Base-by-base conservation (phyloP, 805 yeast species). In the Monosporozyma aquatica region DNA sequence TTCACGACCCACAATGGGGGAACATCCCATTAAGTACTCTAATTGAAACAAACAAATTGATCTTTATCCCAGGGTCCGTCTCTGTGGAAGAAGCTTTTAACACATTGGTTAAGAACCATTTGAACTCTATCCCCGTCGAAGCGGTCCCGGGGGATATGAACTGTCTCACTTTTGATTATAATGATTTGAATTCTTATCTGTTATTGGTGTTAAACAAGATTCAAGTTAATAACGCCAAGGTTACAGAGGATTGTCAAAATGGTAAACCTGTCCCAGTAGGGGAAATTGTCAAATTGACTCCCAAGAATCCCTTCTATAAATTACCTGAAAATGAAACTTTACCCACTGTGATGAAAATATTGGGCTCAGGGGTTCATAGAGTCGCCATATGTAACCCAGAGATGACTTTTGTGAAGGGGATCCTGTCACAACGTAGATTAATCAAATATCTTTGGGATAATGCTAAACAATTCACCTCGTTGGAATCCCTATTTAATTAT, bases 301-400 rank as follows among this genome's bases (percentile, higher is more conserved):
- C 87, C 25, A 89, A 89, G 58, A 90, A 87, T 55, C 95, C 95
- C 3, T 87, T 89, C 56, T 73, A 83, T 47, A 83, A 85, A 56
- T 68, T 92, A 44, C 74, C 78, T 35, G 87, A 85, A 53, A 57
- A 69, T 14, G 87, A 82, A 43, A 75, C 79, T 17, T 67, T 90
- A 41, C 71, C 80, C 33, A 72, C 76, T 5, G 96, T 86, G 2
- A 83, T 85, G 53, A 94, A 87, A 61, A 78, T 84, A 10, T 69
- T 90, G 47, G 97, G 97, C n/a, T 76, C 84, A 30, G 98, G 98
- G 17, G 95, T 89, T 3, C 98, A 92, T 65, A 73, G 98, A 58
- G 77, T 90, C 17, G 95, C 97, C 9, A 84, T 89, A 43, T 72
- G 82, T 18, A 69, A 77, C 56, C 62, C 66, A 14, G 71, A 68